Base-by-base conservation (phyloP, 2,329 filamentous ascomycete genomes). In the Fusarium lateritium region DNA sequence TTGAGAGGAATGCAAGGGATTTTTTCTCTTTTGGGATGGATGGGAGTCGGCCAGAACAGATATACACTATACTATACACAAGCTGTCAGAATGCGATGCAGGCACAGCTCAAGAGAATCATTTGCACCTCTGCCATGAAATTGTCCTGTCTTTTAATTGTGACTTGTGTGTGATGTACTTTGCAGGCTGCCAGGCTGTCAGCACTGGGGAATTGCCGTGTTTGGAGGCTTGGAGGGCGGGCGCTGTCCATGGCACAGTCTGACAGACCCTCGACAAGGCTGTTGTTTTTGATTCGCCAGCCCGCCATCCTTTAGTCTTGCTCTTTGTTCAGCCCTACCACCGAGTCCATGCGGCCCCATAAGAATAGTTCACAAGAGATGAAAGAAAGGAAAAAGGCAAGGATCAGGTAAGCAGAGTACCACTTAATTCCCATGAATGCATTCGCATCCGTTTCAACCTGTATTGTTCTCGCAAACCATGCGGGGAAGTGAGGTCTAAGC, bases 31-130 rank as follows among this genome's bases (percentile, higher is more conserved):
- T 39, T 39, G 15, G 15, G 36, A 10, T n/a, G 56, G 26, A 52
- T 62, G 64, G 63, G 60, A 64, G 61, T 63, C 47, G 50, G 57
- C 33, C 40, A 52, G 50, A 60, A 63, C 53, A 58, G 69, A 74
- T 75, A 73, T 70, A 73, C 44, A 71, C 51, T 73, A 75, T 70
- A 75, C 71, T 70, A 75, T 73, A 75, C 65, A 74, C 62, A 55
- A 62, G 63, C 72, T 62, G 61, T 63, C 72, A 74, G 72, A 75
- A 75, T 75, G 72, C 72, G 43, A 75, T 63, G 62, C 56, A 55
- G 67, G 71, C 72, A 75, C 62, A 54, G 70, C 62, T 64, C 42
- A 71, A 70, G 60, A 70, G 60, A 70, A 64, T 65, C 49, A 62
- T 57, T 65, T 62, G 52, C 50, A 63, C 67, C 55, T 68, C 47